Evolutionary conservation across 73 alveolate genomes (phyloP).

Genomic region (Symbiodinium pilosum): DNA sequence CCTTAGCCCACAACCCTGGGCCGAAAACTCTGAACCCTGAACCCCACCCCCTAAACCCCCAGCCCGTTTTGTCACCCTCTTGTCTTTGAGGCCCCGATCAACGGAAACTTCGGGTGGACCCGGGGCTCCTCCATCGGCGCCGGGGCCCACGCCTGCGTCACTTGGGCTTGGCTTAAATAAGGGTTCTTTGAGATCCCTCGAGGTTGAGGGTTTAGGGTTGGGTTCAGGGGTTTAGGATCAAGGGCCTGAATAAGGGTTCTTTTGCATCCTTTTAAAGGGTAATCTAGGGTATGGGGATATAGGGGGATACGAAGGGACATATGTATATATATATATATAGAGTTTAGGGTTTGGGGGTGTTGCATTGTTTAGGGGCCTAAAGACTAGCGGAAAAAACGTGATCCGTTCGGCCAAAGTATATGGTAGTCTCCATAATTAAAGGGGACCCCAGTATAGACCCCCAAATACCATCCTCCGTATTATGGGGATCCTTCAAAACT

Average conservation of each 20-base stretch:
- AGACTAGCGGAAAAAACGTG: no score
- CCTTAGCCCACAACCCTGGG: background rate
- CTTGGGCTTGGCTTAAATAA: background rate
- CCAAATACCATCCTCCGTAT: no score
- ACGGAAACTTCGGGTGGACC: slow-evolving; percentile 68
- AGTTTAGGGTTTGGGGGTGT: background rate
- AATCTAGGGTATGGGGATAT: background rate
- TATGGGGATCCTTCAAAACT: no score
- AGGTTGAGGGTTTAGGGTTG: no score
- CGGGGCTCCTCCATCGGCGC: slow-evolving; percentile 78
- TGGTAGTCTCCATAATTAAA: no score
- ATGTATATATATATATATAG: background rate
- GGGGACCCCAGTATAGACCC: no score
- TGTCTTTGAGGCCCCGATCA: background rate
- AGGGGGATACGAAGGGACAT: background rate
- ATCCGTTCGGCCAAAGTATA: no score
- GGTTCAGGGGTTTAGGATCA: background rate
- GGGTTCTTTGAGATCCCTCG: background rate
- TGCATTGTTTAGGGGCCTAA: no score
- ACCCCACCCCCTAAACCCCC: background rate
- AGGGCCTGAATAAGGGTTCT: background rate
- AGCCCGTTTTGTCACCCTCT: background rate
- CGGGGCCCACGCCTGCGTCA: slow-evolving; percentile 86
- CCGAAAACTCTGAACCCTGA: background rate
- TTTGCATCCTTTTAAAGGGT: no score